A percentile compares a stretch with the other conserved stretches of the same genome.
These are phyloP conservation scores for Pseudozyma flocculosa DNA, from an alignment of 1,284 basidiomycete genomes.

Conservation along the genomic window DNA sequence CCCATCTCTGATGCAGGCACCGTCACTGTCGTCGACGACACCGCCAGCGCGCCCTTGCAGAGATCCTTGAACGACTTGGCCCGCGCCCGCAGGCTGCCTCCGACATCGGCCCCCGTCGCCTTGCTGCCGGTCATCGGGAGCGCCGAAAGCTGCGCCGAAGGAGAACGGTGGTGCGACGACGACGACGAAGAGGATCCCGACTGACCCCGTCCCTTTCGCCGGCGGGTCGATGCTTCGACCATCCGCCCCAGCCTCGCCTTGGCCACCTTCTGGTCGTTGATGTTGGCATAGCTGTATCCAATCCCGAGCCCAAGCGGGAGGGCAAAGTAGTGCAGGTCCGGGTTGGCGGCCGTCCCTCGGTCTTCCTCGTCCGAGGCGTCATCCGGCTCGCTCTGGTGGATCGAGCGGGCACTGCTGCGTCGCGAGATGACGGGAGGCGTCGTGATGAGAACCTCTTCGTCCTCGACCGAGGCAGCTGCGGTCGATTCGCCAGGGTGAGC, in stretches of 20 bases:
- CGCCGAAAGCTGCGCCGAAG: background rate
- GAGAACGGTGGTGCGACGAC: constrained; percentile 5
- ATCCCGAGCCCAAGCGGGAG: constrained; percentile 33
- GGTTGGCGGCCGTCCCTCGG: constrained; percentile 8
- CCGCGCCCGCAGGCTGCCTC: constrained; percentile 11
- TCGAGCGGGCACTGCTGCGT: constrained; percentile 19
- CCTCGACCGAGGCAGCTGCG: constrained; percentile 18
- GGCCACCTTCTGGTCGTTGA: constrained; percentile 17
- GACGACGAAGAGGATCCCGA: constrained; percentile 9
- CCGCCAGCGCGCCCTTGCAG: constrained; percentile 17
- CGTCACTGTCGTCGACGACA: no score
- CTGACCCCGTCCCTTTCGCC: constrained; percentile 6
- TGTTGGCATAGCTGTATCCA: constrained; percentile 30
- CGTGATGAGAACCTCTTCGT: constrained; percentile 31
- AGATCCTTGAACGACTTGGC: constrained; percentile 29
- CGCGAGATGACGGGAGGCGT: constrained; percentile 27
- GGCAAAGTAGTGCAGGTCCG: constrained; percentile 28
- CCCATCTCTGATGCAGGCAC: no score
- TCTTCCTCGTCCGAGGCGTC: constrained; percentile 22
- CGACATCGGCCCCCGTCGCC: no score
- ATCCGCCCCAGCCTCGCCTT: constrained; percentile 10
- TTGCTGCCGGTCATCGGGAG: constrained; percentile 5
- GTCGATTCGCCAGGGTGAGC: background rate
- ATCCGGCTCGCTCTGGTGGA: constrained; percentile 8
- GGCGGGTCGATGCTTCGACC: background rate